Conservation (phyloP, 2,329 filamentous ascomycete genomes). For the Pyrenophora teres region DNA sequence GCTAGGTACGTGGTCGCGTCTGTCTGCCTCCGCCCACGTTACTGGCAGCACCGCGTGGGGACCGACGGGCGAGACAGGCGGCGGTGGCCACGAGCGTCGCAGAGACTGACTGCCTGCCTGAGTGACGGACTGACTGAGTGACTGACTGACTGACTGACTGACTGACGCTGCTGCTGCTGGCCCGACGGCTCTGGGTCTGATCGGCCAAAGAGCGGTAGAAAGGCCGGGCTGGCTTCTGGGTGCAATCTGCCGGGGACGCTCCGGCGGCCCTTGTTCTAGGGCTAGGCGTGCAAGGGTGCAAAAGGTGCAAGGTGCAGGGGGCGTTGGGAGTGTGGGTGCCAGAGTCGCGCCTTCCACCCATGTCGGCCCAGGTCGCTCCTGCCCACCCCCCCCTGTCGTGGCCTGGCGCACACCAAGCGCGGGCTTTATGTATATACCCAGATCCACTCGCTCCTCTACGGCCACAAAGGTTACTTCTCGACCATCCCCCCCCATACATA, state of each 20-base stretch:
- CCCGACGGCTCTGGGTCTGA: not conserved
- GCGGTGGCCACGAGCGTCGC: conserved; percentile 8
- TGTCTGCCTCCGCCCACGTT: no score
- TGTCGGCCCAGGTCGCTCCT: conserved; percentile 25
- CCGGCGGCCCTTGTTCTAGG: conserved; percentile 23
- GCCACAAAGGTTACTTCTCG: conserved; percentile 7
- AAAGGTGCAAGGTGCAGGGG: conserved; percentile 12
- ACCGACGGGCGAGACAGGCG: not conserved
- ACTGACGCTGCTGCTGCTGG: not conserved
- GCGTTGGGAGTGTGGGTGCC: conserved; percentile 19
- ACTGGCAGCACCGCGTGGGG: no score
- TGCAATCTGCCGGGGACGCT: conserved; percentile 31
- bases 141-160: no score
- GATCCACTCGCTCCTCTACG: conserved; percentile 24
- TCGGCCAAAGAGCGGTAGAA: conserved; percentile 14
- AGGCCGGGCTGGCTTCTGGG: conserved; percentile 19
- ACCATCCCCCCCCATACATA: conserved; percentile 15
- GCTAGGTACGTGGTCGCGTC: no score
- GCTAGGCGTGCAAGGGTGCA: conserved; percentile 11
- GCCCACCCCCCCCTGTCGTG: conserved; percentile 17
- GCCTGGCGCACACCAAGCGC: conserved; percentile 16
- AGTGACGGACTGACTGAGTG: not conserved
- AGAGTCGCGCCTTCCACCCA: conserved; percentile 19
- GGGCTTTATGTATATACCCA: conserved; percentile 27
- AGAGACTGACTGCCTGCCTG: conserved; percentile 7